These are phyloP conservation scores for Globisporangium irregulare DNA, from an alignment of 352 stramenopile species.

Conservation along the genomic window DNA sequence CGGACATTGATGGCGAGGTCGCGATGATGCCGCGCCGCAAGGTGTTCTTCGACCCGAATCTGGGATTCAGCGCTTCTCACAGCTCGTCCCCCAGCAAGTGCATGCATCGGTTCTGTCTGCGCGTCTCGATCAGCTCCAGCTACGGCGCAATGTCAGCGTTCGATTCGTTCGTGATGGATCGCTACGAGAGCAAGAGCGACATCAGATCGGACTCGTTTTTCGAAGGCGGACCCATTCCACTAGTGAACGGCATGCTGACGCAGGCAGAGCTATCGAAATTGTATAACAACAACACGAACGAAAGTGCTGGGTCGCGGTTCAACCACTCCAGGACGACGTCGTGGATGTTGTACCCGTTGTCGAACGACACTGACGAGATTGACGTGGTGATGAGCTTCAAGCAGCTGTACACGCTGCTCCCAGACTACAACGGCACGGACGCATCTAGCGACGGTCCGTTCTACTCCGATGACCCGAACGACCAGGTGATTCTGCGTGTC, in stretches of 20 bases:
- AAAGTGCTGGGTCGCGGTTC: conserved; percentile 10
- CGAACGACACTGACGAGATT: conserved; percentile 27
- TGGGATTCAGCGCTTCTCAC: background rate
- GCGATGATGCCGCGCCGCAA: conserved; percentile 7
- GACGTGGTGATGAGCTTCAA: conserved; percentile 56
- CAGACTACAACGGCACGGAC: conserved; percentile 28
- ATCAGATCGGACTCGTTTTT: conserved; percentile 8
- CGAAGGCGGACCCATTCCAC: conserved; percentile 17
- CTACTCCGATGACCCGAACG: conserved; percentile 31
- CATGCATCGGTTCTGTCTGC: conserved; percentile 22
- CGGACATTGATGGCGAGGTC: background rate
- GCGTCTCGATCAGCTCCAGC: conserved; percentile 40
- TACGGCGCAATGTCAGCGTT: conserved; percentile 48
- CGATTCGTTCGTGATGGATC: conserved; percentile 50
- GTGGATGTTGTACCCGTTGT: conserved; percentile 35
- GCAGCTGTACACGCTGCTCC: conserved; percentile 51
- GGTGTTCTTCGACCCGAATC: background rate
- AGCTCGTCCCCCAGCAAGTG: background rate
- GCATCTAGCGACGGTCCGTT: conserved; percentile 22
- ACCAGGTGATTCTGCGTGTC: conserved; percentile 48
- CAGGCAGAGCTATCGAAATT: conserved; percentile 15
- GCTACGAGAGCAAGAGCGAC: conserved; percentile 28
- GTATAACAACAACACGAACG: conserved; percentile 9
- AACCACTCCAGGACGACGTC: conserved; percentile 34
- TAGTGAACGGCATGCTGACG: conserved; percentile 32